Evolutionary conservation across 192 early-diverging fungal genomes (phyloP), one percentile per base, ranked within the genome.

Genomic region (Umbelopsis isabellina): DNA sequence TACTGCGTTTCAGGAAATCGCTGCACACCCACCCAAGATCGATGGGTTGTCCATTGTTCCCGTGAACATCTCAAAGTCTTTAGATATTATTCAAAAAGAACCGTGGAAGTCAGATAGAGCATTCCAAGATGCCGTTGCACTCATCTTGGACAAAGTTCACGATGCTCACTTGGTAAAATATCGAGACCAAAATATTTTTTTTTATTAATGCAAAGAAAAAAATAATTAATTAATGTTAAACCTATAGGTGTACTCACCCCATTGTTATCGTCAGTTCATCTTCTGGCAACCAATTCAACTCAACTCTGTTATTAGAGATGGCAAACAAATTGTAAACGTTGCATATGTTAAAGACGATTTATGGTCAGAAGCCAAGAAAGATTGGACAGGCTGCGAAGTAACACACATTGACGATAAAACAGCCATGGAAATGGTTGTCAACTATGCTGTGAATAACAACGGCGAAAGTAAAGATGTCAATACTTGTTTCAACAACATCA

Each of bases 381-480:
- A 68, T 13, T 78, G 76, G 76, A 65, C 66, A 0, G 76, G 72
- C 33, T 78, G 76, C 45, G 71, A 78, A 49, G 72, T 78, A 1
- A 78, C 76, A 15, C 20, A 78, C 11, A 78, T 78, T 18, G 76
- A 78, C 45, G 76, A 66, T 25, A 13, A 9, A 1, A 72, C 73
- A 3, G 76, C 72, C 35, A 69, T 78, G 50, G 76, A 78, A 7
- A 78, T 78, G 76, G 72, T 78, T 41, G 72, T 73, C 11, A 69
- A 78, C 47, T 78, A 78, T 44, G 76, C 76, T 10, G 76, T 78
- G 44, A 78, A 78, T 41, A 78, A 78, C 68, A 78, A 78, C 44
- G 76, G 76, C 9, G 76, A 78, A 69, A 78, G 76, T 49, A 78
- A 78, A 58, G 76, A 78, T 52, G 76, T 78, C 41, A 78, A 78